Base-by-base conservation (phyloP, 73 alveolate species). In the Tetrahymena borealis region DNA sequence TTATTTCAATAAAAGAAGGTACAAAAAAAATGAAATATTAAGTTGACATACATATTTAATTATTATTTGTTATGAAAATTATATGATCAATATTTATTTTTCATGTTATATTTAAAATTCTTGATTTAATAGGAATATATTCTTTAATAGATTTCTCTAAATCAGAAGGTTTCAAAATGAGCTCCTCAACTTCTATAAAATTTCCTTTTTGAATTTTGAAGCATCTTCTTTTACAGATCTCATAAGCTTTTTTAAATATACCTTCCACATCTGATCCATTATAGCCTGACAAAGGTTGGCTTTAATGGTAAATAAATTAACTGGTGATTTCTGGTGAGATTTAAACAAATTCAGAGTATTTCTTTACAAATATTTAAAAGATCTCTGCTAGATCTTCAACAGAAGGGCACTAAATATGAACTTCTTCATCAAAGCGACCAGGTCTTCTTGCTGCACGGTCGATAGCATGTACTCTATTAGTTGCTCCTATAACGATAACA, bases 381-480 rank as follows among this genome's bases (percentile, higher is more conserved):
- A 97, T 95, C 79, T 97, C 97, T 85, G 93, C 97, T 91, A 98
- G 94, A 2, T 98, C 99, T 11, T 93, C 79, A 28, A 94, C 60
- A 94, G 95, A 96, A 2, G 99, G 99, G 38, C 91, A 94, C n/a
- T 98, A 97, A 18, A 96, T 96, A 90, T 97, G 96, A 7, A 97
- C 96, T 91, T 96, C 96, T 94, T 97, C 96, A 78, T 97, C 99
- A 78, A 97, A 97, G 38, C 98, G 90, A 31, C 97, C 97, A 12
- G 96, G 96, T 94, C 98, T 95, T 77, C 94, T 96, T 0, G 97
- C 96, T 11, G 98, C 98, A 13, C 96, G 97, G 92, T 97, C 99
- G 18, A 97, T 93, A 77, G 95, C 98, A 91, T 96, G 96, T 92
- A 95, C 97, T 60, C 94, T 96, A 90, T 97, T 96, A 13, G 99